These are phyloP conservation scores for Metahyphopichia silvanorum DNA, from an alignment of 805 yeast species.

Conservation along the genomic window DNA sequence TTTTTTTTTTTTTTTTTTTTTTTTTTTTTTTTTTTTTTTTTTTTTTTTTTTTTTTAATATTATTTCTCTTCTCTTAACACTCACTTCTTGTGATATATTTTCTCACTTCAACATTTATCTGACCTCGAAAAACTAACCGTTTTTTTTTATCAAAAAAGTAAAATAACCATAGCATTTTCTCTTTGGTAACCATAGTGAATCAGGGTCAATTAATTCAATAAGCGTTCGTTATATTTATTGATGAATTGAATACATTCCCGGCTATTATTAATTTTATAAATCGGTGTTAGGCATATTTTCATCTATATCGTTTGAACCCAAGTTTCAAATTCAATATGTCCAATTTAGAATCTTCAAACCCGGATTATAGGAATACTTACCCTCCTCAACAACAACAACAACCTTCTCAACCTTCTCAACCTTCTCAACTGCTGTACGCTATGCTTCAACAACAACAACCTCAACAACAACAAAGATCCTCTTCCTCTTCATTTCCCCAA, in stretches of 20 bases:
- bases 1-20: neutral
- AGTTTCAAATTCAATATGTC: constrained; percentile 7
- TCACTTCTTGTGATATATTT: too few relatives aligned
- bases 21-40: constrained; percentile 1
- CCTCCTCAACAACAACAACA: constrained; percentile 28
- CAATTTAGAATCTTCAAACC: constrained; percentile 7
- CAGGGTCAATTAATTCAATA: neutral
- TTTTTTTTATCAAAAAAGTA: neutral
- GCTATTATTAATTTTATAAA: too few relatives aligned
- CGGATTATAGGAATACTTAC: constrained; percentile 11
- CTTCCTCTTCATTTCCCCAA: constrained; percentile 1
- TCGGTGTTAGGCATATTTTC: too few relatives aligned
- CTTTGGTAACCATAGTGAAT: neutral
- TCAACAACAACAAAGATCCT: constrained; percentile 12
- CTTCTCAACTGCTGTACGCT: constrained; percentile 1
- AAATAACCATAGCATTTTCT: neutral
- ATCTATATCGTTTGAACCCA: neutral
- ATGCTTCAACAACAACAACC: constrained; percentile 7
- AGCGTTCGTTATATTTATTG: neutral
- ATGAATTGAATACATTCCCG: neutral
- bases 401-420: constrained; percentile 29
- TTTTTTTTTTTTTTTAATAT: constrained; percentile 1
- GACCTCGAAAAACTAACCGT: neutral
- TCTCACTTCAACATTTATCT: too few relatives aligned
- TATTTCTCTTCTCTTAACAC: neutral